These are phyloP conservation scores for Mortierella sp. DNA, from an alignment of 371 early-diverging fungal genomes.

Conservation along the genomic window DNA sequence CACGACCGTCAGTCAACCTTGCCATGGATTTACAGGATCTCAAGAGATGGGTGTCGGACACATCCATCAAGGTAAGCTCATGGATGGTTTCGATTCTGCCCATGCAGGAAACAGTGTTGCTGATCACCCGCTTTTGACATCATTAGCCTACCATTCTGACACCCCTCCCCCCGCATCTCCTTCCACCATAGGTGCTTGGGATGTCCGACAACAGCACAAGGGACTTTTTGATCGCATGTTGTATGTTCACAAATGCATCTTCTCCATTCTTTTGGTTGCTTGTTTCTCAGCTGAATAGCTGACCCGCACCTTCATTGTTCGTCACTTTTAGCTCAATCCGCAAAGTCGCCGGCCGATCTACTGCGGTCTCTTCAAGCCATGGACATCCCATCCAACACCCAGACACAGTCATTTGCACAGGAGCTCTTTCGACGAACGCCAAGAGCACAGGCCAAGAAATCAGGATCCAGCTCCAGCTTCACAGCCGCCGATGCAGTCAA, in stretches of 20 bases:
- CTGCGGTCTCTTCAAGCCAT: conserved; percentile 62
- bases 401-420: conserved; percentile 67
- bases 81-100: neutral
- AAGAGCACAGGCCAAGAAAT: conserved; percentile 44
- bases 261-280: no score
- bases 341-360: conserved; percentile 69
- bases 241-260: no score
- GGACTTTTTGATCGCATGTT: conserved; percentile 77
- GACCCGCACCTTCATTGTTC: neutral
- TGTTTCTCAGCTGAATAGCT: neutral
- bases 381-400: conserved; percentile 66
- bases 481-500: conserved; percentile 56
- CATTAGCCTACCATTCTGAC: neutral
- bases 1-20: neutral
- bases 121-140: neutral
- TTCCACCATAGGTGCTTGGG: conserved; percentile 62
- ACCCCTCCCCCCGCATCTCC: neutral
- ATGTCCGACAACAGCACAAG: conserved; percentile 77
- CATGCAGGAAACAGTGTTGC: no score
- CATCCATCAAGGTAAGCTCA: conserved; percentile 71
- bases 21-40: conserved; percentile 55
- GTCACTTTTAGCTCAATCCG: conserved; percentile 61
- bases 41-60: conserved; percentile 83
- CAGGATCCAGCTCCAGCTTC: conserved; percentile 43
- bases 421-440: conserved; percentile 74